Conservation (phyloP, 1,284 basidiomycete genomes). For the Ustilago bromivora region DNA sequence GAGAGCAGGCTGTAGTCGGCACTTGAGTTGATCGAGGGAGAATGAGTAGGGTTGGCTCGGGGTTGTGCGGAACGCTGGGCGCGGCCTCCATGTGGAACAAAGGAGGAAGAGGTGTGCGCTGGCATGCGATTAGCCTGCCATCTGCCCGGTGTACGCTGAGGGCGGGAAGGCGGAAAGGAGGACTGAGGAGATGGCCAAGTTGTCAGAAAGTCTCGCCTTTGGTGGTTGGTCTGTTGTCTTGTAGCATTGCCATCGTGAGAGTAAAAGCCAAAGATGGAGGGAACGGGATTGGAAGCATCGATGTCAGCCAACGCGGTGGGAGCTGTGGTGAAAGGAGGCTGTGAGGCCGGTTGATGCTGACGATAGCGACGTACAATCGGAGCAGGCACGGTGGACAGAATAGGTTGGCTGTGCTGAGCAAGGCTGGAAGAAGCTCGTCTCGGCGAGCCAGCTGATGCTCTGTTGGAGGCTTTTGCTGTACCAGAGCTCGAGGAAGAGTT, state of each 20-base stretch:
- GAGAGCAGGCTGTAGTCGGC: slow-evolving; percentile 14
- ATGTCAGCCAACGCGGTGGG: slow-evolving; percentile 26
- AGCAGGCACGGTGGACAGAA: not conserved
- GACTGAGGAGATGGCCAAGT: not conserved
- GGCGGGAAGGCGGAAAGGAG: not conserved
- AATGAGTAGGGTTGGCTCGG: not conserved
- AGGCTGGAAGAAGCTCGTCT: slow-evolving; percentile 12
- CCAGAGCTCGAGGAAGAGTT: slow-evolving; percentile 29
- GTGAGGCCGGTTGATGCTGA: not conserved
- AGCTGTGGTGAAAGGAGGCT: not conserved
- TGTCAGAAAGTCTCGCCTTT: not conserved
- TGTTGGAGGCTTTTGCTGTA: slow-evolving; percentile 18
- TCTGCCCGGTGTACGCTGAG: not conserved
- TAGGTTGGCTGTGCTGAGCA: not conserved
- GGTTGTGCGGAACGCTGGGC: not conserved
- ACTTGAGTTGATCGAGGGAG: not conserved
- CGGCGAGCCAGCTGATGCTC: not conserved
- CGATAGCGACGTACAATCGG: not conserved
- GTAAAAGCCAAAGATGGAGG: slow-evolving; percentile 51
- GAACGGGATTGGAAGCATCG: slow-evolving; percentile 14
- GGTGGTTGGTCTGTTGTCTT: not conserved
- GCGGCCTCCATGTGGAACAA: not conserved
- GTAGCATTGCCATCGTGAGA: slow-evolving; percentile 29
- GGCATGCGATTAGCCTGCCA: not conserved
- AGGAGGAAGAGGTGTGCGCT: not conserved